These are phyloP conservation scores for Porcisia hertigi DNA, from an alignment of 208 protist species.

Conservation along the genomic window DNA sequence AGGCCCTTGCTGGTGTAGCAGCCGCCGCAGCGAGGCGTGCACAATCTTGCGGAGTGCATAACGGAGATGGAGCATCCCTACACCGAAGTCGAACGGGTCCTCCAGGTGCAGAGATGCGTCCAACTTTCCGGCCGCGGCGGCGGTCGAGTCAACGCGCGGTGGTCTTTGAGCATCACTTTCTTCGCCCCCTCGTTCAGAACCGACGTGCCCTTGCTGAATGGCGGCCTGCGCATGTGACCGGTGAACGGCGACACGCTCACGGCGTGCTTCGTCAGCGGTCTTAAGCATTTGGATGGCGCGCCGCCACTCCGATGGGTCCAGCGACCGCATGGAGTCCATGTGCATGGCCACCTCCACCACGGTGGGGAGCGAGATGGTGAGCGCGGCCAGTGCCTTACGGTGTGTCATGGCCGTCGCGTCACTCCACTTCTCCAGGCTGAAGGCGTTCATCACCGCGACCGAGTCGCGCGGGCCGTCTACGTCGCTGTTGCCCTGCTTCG, in stretches of 20 bases:
- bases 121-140: slow-evolving; percentile 25
- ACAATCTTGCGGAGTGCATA: slow-evolving; percentile 88
- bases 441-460: slow-evolving; percentile 35
- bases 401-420: slow-evolving; percentile 63
- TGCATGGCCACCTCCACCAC: slow-evolving; percentile 77
- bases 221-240: slow-evolving; percentile 40
- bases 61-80: slow-evolving; percentile 77
- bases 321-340: slow-evolving; percentile 49
- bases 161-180: background rate
- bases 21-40: slow-evolving; percentile 72
- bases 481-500: background rate
- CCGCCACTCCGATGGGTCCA: slow-evolving; percentile 40
- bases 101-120: slow-evolving; percentile 70
- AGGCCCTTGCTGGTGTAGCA: slow-evolving; percentile 56
- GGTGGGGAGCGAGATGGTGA: slow-evolving; percentile 68
- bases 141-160: background rate
- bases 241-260: slow-evolving; percentile 59
- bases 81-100: slow-evolving; percentile 77
- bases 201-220: slow-evolving; percentile 4
- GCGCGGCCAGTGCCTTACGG: slow-evolving; percentile 54
- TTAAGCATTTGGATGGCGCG: slow-evolving; percentile 68
- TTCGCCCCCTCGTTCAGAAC: background rate
- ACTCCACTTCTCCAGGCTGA: slow-evolving; percentile 37
- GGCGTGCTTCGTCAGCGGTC: slow-evolving; percentile 66
- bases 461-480: slow-evolving; percentile 13